A percentile compares a stretch with the other conserved stretches of the same genome.
phyloP scores from a whole-genome alignment of 257 asterid genomes.

The Forsythia suspensa region DNA sequence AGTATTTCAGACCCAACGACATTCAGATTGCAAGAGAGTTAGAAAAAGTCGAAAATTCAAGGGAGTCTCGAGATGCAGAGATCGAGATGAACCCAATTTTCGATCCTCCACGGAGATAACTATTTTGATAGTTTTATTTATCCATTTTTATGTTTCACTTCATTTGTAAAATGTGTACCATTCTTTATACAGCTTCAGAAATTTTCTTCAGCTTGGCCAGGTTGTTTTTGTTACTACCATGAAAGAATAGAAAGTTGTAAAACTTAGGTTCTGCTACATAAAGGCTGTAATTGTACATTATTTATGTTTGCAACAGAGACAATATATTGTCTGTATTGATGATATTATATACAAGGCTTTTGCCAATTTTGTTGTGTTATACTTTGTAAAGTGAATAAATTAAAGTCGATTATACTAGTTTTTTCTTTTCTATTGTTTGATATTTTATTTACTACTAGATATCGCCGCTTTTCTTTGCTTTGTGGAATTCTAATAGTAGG shows the following conservation, averaged over 20 bases:
- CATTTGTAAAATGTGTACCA: conserved; percentile 26
- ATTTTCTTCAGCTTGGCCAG: conserved; percentile 6
- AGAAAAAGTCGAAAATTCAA: conserved; percentile 54
- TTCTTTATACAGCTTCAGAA: conserved; percentile 32
- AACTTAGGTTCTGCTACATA: conserved; percentile 34
- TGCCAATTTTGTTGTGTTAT: background rate
- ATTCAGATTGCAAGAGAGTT: conserved; percentile 79
- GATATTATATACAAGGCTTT: background rate
- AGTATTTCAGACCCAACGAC: conserved; percentile 54
- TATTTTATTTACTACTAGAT: background rate
- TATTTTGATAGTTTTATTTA: background rate
- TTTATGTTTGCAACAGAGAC: conserved; percentile 1
- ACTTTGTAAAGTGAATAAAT: background rate
- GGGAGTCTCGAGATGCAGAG: conserved; percentile 34
- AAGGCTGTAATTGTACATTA: conserved; percentile 55
- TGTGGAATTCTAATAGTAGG: no score
- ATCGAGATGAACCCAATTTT: conserved; percentile 66
- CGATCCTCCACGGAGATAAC: conserved; percentile 43
- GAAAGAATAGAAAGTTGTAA: conserved; percentile 25
- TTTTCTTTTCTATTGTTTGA: background rate
- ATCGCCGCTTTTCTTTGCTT: no score
- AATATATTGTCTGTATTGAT: background rate
- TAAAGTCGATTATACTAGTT: background rate
- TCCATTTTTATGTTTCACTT: background rate
- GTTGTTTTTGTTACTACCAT: conserved; percentile 23